These are phyloP conservation scores for Phanerochaete carnosa DNA, from an alignment of 768 basidiomycete species.

Conservation along the genomic window DNA sequence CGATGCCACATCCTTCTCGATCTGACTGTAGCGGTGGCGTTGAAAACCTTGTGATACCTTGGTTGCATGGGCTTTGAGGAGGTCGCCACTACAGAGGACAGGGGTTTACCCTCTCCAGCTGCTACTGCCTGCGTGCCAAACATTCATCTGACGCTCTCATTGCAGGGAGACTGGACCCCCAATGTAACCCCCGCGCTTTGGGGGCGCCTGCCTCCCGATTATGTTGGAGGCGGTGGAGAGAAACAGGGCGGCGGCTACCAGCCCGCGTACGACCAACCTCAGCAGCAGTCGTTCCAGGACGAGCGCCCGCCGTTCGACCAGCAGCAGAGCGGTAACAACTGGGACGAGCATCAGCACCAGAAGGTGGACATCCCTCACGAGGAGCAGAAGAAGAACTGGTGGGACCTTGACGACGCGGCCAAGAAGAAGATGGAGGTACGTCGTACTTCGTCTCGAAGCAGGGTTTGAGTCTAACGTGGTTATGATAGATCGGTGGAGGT, in stretches of 20 bases:
- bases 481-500: constrained; percentile 58
- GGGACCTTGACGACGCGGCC: constrained; percentile 46
- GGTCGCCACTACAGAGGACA: no score
- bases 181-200: constrained; percentile 60
- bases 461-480: background rate
- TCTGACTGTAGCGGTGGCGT: no score
- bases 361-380: constrained; percentile 35
- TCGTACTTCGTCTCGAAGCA: background rate
- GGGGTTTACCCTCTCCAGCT: background rate
- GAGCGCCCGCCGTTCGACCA: constrained; percentile 26
- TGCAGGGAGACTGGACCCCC: constrained; percentile 68
- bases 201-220: constrained; percentile 45
- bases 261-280: background rate
- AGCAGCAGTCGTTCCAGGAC: constrained; percentile 18
- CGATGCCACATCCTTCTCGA: no score
- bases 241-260: constrained; percentile 9
- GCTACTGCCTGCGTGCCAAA: background rate
- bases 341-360: constrained; percentile 24
- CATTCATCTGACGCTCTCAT: background rate
- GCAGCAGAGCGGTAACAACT: constrained; percentile 17
- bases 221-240: constrained; percentile 12
- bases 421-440: constrained; percentile 59
- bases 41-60: no score
- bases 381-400: constrained; percentile 55
- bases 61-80: no score